phyloP scores from a whole-genome alignment of 352 stramenopile species.

The Thalassiosira hispida region DNA sequence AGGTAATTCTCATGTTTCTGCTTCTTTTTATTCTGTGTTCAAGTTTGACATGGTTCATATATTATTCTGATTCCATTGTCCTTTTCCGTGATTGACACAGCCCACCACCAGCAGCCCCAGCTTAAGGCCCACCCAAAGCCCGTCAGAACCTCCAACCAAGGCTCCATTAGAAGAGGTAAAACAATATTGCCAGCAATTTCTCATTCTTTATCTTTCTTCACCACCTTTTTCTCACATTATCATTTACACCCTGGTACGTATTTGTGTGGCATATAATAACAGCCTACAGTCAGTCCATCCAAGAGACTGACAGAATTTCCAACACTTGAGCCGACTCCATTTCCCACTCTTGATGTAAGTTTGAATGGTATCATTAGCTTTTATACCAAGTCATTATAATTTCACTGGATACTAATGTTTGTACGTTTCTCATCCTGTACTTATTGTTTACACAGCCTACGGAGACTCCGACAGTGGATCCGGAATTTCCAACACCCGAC shows the following conservation, averaged over 20 bases:
- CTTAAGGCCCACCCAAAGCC: not conserved
- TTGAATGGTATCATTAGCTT: not conserved
- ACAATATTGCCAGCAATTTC: not conserved
- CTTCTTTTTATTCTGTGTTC: too few species aligned
- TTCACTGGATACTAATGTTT: too few species aligned
- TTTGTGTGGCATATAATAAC: not conserved
- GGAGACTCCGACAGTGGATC: too few species aligned
- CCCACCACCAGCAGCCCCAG: not conserved
- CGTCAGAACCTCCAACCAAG: conserved; percentile 2
- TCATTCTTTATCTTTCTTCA: not conserved
- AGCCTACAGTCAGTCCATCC: not conserved
- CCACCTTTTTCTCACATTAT: not conserved
- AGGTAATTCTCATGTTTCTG: too few species aligned
- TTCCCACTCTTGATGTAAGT: not conserved
- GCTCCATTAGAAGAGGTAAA: conserved; percentile 5
- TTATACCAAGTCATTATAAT: too few species aligned
- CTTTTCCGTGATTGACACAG: not conserved
- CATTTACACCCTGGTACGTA: not conserved
- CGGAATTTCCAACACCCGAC: too few species aligned
- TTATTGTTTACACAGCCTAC: too few species aligned
- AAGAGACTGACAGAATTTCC: not conserved
- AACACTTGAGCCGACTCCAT: not conserved
- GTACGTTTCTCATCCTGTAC: too few species aligned
- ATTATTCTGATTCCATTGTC: not conserved
- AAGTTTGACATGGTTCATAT: not conserved